These are phyloP conservation scores for Paulownia fortunei DNA, from an alignment of 257 asterid genomes.

Conservation along the genomic window DNA sequence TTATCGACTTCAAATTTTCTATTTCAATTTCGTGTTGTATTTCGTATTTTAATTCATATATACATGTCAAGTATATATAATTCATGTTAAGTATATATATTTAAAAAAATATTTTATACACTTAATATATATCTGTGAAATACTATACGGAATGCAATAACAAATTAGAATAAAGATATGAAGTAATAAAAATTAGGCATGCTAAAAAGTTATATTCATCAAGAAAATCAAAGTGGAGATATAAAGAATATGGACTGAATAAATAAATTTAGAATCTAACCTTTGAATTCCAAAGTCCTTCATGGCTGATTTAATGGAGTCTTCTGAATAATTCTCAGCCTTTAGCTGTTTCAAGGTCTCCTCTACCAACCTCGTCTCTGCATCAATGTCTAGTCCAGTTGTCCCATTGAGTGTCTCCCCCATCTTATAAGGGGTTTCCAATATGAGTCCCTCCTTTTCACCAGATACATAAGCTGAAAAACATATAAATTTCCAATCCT, in stretches of 20 bases:
- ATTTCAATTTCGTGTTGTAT: too few relatives aligned
- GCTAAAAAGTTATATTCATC: background rate
- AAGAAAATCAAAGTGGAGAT: background rate
- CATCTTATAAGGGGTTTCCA: conserved; percentile 54
- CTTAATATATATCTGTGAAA: too few relatives aligned
- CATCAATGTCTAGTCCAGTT: conserved; percentile 57
- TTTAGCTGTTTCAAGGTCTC: conserved; percentile 51
- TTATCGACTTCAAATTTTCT: too few relatives aligned
- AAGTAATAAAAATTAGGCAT: too few relatives aligned
- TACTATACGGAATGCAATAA: too few relatives aligned
- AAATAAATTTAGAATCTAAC: too few relatives aligned
- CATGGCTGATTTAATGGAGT: conserved; percentile 47
- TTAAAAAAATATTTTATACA: too few relatives aligned
- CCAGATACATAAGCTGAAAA: conserved; percentile 76
- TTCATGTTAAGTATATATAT: too few relatives aligned
- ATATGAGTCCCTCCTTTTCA: conserved; percentile 57
- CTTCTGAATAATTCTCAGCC: conserved; percentile 50
- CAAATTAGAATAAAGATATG: too few relatives aligned
- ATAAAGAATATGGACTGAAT: too few relatives aligned
- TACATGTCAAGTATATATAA: too few relatives aligned
- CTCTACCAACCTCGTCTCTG: conserved; percentile 52
- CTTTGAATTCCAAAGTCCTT: conserved; percentile 76
- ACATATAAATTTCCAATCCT: background rate
- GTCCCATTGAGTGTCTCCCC: conserved; percentile 73
- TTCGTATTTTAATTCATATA: too few relatives aligned